These are phyloP conservation scores for Hylodesmum podocarpum DNA, from an alignment of 306 rosid species.

Conservation along the genomic window DNA sequence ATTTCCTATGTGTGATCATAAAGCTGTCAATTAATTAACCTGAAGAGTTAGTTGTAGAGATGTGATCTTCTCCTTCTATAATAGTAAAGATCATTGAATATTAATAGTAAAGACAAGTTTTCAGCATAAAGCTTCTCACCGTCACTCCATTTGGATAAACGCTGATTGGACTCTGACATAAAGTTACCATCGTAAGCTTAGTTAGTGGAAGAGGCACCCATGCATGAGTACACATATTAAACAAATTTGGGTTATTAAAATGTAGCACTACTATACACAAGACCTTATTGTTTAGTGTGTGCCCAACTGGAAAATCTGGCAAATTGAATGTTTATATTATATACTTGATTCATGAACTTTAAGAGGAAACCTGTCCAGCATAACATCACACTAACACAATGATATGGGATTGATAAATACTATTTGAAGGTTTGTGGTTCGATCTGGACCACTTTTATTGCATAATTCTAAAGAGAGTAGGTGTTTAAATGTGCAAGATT, in stretches of 20 bases:
- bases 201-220: slow-evolving; percentile 23
- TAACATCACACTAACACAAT: slow-evolving; percentile 2
- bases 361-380: not conserved
- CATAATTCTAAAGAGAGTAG: not conserved
- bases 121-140: slow-evolving; percentile 20
- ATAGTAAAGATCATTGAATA: not conserved
- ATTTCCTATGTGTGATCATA: slow-evolving; percentile 24
- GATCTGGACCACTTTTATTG: not conserved
- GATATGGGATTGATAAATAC: not conserved
- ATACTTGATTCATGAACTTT: slow-evolving; percentile 30
- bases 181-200: slow-evolving; percentile 10
- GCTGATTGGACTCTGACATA: slow-evolving; percentile 22
- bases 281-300: not conserved
- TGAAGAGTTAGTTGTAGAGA: slow-evolving; percentile 18
- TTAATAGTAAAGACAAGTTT: slow-evolving; percentile 27
- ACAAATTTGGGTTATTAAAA: slow-evolving; percentile 1
- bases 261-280: too few relatives aligned
- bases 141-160: slow-evolving; percentile 1
- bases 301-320: slow-evolving; percentile 3
- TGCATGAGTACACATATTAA: slow-evolving; percentile 9
- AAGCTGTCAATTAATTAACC: slow-evolving; percentile 5
- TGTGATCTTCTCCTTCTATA: slow-evolving; percentile 10
- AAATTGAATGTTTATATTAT: slow-evolving; percentile 19
- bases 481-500: not conserved
- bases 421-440: not conserved